Evolutionary conservation across 345 rosid species (phyloP).

Genomic region (Eucalyptus albens): DNA sequence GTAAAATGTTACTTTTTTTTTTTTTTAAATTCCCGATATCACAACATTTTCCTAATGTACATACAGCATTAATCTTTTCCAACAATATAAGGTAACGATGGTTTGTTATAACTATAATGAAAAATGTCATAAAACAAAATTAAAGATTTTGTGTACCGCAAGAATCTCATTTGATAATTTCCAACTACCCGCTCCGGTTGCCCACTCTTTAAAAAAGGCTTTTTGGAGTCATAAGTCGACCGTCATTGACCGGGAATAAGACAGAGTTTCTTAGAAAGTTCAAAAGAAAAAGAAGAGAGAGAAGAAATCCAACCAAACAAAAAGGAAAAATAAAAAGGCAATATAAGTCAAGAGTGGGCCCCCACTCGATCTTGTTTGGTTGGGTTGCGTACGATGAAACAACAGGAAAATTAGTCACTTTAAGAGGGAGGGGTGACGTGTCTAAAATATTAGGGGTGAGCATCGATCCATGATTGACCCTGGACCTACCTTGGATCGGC

Average conservation of each 20-base stretch:
- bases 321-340: no score
- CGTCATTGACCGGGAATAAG: background rate
- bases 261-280: background rate
- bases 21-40: no score
- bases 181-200: fast-evolving
- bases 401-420: no score
- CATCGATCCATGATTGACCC: no score
- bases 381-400: fast-evolving
- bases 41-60: no score
- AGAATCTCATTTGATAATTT: background rate
- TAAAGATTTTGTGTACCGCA: no score
- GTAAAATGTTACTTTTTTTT: no score
- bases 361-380: no score
- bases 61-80: background rate
- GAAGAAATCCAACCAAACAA: background rate
- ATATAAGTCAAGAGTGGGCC: no score
- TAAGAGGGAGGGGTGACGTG: no score
- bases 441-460: no score
- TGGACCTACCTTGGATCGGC: no score
- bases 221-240: background rate
- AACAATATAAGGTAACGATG: background rate
- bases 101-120: background rate
- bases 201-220: background rate
- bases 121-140: background rate
- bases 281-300: background rate